phyloP scores from a whole-genome alignment of 306 rosid species.

The Boehmeria nivea region DNA sequence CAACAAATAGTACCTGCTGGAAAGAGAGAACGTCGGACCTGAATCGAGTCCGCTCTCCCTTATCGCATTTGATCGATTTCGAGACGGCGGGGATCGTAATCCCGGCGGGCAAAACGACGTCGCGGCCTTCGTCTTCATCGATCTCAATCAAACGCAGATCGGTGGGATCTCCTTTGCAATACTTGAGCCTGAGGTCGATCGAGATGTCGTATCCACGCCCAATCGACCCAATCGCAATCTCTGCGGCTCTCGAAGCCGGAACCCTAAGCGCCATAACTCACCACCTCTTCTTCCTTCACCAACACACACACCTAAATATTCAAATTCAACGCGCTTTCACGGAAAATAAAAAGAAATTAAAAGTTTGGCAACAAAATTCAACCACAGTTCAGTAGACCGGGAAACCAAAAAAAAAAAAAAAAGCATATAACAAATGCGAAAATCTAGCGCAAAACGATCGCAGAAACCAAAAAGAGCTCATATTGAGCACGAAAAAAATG shows the following conservation, averaged over 20 bases:
- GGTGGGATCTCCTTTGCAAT: constrained; percentile 57
- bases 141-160: constrained; percentile 67
- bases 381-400: too few relatives aligned
- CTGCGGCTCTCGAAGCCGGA: constrained; percentile 65
- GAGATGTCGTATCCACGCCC: constrained; percentile 89
- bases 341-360: too few relatives aligned
- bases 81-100: constrained; percentile 67
- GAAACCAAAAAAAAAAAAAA: neutral
- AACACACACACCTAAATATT: constrained; percentile 21
- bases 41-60: constrained; percentile 92
- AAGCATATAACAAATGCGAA: neutral
- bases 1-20: constrained; percentile 64
- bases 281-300: constrained; percentile 42
- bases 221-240: constrained; percentile 74
- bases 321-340: neutral
- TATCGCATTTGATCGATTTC: constrained; percentile 83
- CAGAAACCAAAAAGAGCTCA: too few relatives aligned
- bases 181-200: constrained; percentile 76
- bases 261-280: constrained; percentile 78
- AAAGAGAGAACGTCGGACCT: constrained; percentile 94
- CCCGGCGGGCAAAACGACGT: constrained; percentile 75
- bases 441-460: neutral
- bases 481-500: too few relatives aligned
- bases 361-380: neutral
- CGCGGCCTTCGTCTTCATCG: constrained; percentile 57